Evolutionary conservation across 805 yeast genomes (phyloP), one percentile per base, ranked within the genome.

Genomic region (Danielia oregonensis): DNA sequence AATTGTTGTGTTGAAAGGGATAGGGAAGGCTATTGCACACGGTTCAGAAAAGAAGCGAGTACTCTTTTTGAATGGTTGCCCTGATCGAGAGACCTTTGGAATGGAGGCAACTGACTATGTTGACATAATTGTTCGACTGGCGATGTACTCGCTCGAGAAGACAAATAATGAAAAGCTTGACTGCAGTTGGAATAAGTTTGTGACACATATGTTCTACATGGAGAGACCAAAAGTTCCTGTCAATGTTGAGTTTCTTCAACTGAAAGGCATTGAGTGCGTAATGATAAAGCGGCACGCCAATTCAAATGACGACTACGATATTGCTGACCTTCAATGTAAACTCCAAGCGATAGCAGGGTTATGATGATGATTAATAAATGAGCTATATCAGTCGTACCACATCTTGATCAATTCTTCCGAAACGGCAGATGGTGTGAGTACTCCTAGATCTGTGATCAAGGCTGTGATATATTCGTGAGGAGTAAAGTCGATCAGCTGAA

Each of bases 361-460:
- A 19, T 6, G 24, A 41, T 35, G 35, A 37, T 30, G 33, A 34
- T 21, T 17, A 27, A 24, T 8, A 9, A 15, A 32, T 37, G 22
- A 25, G 19, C 17, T 2, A 9, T 4, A 14, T 58, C 58, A 89
- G 60, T 89, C 97, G 53, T 88, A 89, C 97, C 97, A 93, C 79
- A 93, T 87, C 63, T 93, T 93, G 57, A 93, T 93, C 60, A 93
- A 74, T 63, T 93, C 99, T 59, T 93, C 98, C n/a, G 95, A 83
- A 14, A 93, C 98, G 0, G 97, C 97, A 40, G 95, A 83, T 9
- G 98, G 96, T 5, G 99, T 93, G 47, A 93, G 71, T 1, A 93
- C 97, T 12, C 99, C 99, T 44, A 93, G 69, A 58, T 93, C 99
- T 3, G 98, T 91, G 40, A 93, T 87, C 46, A 93, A 72, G 3